Base-by-base conservation (phyloP, 176 grass and related monocot species). In the Aegilops speltoides region DNA sequence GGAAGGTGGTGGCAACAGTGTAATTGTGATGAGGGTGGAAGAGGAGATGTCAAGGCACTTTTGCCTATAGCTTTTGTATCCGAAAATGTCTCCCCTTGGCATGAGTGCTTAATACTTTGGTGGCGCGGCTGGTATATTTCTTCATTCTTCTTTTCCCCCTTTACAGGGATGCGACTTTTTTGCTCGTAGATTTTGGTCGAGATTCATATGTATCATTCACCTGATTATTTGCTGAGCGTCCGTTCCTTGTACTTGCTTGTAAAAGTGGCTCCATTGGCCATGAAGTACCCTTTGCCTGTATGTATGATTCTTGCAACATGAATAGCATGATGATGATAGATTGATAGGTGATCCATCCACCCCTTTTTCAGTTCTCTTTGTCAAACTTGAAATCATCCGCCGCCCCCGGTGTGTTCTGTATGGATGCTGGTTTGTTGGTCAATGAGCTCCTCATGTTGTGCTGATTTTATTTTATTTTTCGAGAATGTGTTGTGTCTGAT, bases 181-280 rank as follows among this genome's bases (percentile, higher is more conserved):
- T 85, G 82, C 73, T 56, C 90, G 88, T 95, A 91, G 90, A 95
- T 90, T 87, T 92, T 95, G 86, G 68, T 81, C 75, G 29, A 89
- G 82, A 76, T 91, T 84, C 76, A 82, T 89, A 45, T 91, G 76
- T 88, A 74, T 85, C 16, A 54, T 54, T 54, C 87, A 88, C 64
- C 75, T 59, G 48, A 85, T 90, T 84, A 86, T 82, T 82, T 88
- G 79, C 78, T 68, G 54, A 92, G 68, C 82, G 80, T 77, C 92
- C 17, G 17, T 86, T 88, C 23, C 46, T 85, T 88, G 73, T 80
- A 76, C 82, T 89, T 80, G 89, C 77, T 73, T 90, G 88, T 86
- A 88, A 82, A 90, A 45, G 81, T 76, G 83, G 82, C 72, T 89
- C 75, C 82, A 84, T 87, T 91, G 85, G 82, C 79, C 73, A 77